Base-by-base conservation (phyloP, 129 eudicot species). In the Centrapalus pauciflorus region DNA sequence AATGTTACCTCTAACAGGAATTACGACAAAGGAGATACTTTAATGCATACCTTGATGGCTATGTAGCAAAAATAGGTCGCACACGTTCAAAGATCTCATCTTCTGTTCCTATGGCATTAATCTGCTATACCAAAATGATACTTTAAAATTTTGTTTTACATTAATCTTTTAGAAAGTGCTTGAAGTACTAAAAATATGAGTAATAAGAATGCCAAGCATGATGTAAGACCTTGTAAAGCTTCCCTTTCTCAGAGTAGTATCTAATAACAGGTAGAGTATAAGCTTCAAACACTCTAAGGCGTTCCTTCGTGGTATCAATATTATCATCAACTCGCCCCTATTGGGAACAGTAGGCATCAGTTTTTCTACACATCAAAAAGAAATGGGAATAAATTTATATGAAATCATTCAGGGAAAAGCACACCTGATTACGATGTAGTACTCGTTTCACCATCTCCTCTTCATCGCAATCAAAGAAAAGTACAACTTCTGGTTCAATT, bases 311-410 rank as follows among this genome's bases (percentile, higher is more conserved):
- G 10, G 96, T 92, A 17, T 85, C 85, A 16, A 76, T 77, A 70
- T 92, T 92, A 79, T 92, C 96, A 81, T 92, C 98, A 88, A 85
- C 74, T 60, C 98, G 73, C 73, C 98, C 98, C 98, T 88, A 19
- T 66, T 50, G 67, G 63, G 21, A 66, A 52, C 33, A 76, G 21
- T 55, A 38, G 55, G 43, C 2, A 51, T 61, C 49, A 32, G 41
- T 33, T 34, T 66, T 58, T n/a, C 32, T 12, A 21, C 25, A 67
- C 2, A 59, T 43, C 34, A 23, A 3, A 9, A n/a, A 19, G 60
- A 20, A 13, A 7, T 55, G 17, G 9, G 30, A 20, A 50, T 11
- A 12, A 11, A 24, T n/a, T 21, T 37, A 43, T 30, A 55, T 11
- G 20, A 41, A 24, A 28, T 10, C 19, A 17, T 11, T 23, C 62